Conservation (phyloP, 208 protist species). For the Leishmania braziliensis region DNA sequence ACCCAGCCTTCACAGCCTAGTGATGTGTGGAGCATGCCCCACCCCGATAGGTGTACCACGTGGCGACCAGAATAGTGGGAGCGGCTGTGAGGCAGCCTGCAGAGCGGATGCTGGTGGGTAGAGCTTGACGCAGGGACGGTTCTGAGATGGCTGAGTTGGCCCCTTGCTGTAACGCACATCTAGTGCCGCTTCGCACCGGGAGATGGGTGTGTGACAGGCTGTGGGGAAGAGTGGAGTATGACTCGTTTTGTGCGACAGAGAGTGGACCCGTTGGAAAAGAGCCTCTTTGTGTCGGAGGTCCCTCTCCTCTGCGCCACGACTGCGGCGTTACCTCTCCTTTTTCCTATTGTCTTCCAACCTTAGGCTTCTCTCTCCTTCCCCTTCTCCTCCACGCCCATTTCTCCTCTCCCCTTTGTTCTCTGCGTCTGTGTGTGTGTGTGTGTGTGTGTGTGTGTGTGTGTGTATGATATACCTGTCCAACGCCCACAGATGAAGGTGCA, state of each 20-base stretch:
- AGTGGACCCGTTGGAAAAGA: neutral
- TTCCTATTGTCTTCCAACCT: neutral
- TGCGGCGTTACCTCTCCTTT: neutral
- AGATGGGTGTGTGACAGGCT: neutral
- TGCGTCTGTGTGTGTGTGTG: too few species aligned
- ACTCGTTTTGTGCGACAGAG: neutral
- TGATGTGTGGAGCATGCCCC: neutral
- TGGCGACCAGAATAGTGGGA: neutral
- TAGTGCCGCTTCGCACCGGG: neutral
- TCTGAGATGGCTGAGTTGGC: neutral
- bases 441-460: too few species aligned
- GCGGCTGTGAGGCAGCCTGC: neutral
- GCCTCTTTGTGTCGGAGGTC: neutral
- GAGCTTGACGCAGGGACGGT: neutral
- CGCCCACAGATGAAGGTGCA: too few species aligned
- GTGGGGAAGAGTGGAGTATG: neutral
- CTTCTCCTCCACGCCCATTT: neutral
- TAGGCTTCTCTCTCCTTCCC: neutral
- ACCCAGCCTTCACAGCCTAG: neutral
- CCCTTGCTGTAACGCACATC: neutral
- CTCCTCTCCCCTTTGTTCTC: too few species aligned
- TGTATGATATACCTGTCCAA: too few species aligned
- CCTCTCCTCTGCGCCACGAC: neutral
- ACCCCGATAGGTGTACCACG: neutral
- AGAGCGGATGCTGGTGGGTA: neutral